These are phyloP conservation scores for Penicilliopsis zonata DNA, from an alignment of 495 filamentous ascomycete genomes.

Conservation along the genomic window DNA sequence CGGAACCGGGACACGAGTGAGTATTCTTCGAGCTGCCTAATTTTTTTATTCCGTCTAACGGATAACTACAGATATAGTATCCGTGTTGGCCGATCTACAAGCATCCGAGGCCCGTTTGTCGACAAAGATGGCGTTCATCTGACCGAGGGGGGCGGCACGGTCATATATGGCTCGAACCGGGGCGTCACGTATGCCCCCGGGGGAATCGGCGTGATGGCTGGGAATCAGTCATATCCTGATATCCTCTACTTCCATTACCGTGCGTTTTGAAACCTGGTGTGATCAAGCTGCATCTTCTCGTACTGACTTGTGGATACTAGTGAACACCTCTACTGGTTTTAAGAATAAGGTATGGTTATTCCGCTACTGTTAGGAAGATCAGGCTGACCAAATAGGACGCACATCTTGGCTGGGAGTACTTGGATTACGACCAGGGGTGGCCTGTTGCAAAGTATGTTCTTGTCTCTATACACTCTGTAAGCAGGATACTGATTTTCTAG, in stretches of 20 bases:
- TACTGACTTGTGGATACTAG: constrained; percentile 8
- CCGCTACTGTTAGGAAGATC: not conserved
- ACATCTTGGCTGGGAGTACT: constrained; percentile 31
- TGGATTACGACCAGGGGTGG: constrained; percentile 34
- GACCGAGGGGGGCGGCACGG: constrained; percentile 27
- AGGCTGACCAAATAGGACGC: constrained; percentile 18
- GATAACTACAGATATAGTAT: constrained; percentile 25
- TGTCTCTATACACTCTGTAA: too few species aligned
- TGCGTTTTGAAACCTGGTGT: constrained; percentile 6
- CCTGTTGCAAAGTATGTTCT: constrained; percentile 18
- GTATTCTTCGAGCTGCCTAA: constrained; percentile 1
- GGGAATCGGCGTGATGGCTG: constrained; percentile 26
- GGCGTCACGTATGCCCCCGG: constrained; percentile 35
- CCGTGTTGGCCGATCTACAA: constrained; percentile 26
- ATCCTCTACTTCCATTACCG: constrained; percentile 38
- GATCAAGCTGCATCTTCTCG: not conserved
- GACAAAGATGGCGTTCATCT: constrained; percentile 20
- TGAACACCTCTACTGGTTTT: constrained; percentile 32
- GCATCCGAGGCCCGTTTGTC: constrained; percentile 28
- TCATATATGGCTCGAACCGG: constrained; percentile 34
- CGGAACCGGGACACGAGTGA: constrained; percentile 50
- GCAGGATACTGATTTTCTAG: too few species aligned
- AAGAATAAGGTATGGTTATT: constrained; percentile 15
- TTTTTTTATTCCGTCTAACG: not conserved
- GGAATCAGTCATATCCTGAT: constrained; percentile 18